Conservation (phyloP, 1,284 basidiomycete species). For the Ustilago tritici region DNA sequence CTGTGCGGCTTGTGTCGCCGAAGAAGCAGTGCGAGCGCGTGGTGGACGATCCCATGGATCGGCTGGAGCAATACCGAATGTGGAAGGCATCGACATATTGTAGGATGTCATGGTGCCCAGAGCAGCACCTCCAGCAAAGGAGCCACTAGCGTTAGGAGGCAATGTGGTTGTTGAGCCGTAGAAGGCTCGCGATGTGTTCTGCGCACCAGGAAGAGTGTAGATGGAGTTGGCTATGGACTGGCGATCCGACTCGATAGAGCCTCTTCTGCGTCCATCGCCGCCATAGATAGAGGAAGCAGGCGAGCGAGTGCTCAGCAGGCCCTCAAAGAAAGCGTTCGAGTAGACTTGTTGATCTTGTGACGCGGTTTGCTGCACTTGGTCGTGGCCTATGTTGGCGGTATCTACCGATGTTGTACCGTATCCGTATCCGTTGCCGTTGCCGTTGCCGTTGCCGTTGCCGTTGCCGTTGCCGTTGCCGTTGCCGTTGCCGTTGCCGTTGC, state of each 20-base stretch:
- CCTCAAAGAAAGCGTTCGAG: constrained; percentile 47
- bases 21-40: constrained; percentile 55
- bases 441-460: constrained; percentile 2
- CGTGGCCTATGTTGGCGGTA: not conserved
- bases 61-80: constrained; percentile 4
- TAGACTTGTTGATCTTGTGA: constrained; percentile 46
- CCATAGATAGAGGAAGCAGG: constrained; percentile 60
- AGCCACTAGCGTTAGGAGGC: constrained; percentile 42
- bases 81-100: constrained; percentile 35
- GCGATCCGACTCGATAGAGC: constrained; percentile 60
- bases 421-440: not conserved
- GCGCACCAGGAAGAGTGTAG: constrained; percentile 48
- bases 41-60: constrained; percentile 49
- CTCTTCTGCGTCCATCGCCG: constrained; percentile 47
- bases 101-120: constrained; percentile 36
- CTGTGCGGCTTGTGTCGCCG: constrained; percentile 59
- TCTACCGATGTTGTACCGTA: constrained; percentile 3
- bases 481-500: constrained; percentile 16
- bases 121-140: constrained; percentile 29
- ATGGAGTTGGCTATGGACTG: constrained; percentile 59
- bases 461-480: constrained; percentile 1
- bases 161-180: constrained; percentile 42
- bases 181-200: constrained; percentile 45
- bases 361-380: constrained; percentile 31
- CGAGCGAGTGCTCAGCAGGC: constrained; percentile 40